Percentiles rank a stretch among this genome's conserved stretches.
Evolutionary conservation across 1,139 yeast species (phyloP).

Genomic region (Debaryomyces nepalensis): DNA sequence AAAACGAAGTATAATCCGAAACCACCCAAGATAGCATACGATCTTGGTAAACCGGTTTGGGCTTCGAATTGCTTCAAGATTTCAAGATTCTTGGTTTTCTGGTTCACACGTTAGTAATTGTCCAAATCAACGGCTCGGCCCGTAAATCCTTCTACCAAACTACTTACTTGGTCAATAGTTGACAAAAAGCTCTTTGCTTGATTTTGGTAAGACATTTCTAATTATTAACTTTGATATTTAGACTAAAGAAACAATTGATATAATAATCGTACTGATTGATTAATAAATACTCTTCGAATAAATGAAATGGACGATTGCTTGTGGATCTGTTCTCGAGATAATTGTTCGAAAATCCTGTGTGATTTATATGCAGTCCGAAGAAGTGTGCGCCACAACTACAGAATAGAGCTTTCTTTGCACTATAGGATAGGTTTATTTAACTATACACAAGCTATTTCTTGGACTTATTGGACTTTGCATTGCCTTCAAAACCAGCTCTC

Average conservation of each 20-base stretch:
- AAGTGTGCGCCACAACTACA: not conserved
- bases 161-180: constrained; percentile 37
- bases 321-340: constrained; percentile 5
- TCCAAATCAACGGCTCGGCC: not conserved
- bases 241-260: constrained; percentile 8
- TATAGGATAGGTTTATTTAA: too few relatives aligned
- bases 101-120: constrained; percentile 17
- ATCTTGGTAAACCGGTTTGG: constrained; percentile 81
- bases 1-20: constrained; percentile 70
- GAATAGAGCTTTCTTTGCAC: not conserved
- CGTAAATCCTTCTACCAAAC: not conserved
- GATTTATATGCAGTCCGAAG: constrained; percentile 7
- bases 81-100: constrained; percentile 46
- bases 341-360: constrained; percentile 1
- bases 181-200: constrained; percentile 33
- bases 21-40: constrained; percentile 76
- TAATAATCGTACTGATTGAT: constrained; percentile 4
- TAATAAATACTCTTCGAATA: not conserved
- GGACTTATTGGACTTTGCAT: constrained; percentile 41
- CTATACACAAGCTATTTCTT: constrained; percentile 22
- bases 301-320: constrained; percentile 10
- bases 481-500: constrained; percentile 65
- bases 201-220: constrained; percentile 32
- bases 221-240: constrained; percentile 5
- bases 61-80: constrained; percentile 61